These are phyloP conservation scores for Suillus placidus DNA, from an alignment of 768 basidiomycete species.

Conservation along the genomic window DNA sequence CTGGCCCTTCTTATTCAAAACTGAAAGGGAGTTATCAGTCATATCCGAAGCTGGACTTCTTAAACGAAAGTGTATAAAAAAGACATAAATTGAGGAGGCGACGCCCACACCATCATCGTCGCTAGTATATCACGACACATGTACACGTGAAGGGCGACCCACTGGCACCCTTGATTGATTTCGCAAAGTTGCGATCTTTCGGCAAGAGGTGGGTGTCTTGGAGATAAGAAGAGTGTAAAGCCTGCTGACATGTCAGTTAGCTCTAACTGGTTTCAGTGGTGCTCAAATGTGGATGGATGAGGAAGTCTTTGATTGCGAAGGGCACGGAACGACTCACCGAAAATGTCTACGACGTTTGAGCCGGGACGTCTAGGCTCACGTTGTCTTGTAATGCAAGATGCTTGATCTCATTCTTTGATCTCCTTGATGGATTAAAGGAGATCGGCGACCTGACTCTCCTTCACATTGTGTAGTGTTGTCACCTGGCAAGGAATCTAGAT, in stretches of 20 bases:
- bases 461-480: not conserved
- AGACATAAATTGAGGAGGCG: slow-evolving; percentile 27
- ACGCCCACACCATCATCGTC: slow-evolving; percentile 30
- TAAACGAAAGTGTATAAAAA: slow-evolving; percentile 29
- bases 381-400: slow-evolving; percentile 24
- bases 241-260: slow-evolving; percentile 16
- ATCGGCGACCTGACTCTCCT: slow-evolving; percentile 22
- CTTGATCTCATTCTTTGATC: slow-evolving; percentile 21
- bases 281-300: slow-evolving; percentile 11
- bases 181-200: slow-evolving; percentile 21
- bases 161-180: slow-evolving; percentile 31
- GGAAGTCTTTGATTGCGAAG: slow-evolving; percentile 22
- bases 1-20: slow-evolving; percentile 35
- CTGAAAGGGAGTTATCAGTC: slow-evolving; percentile 20
- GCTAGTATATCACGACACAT: slow-evolving; percentile 36
- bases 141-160: slow-evolving; percentile 33
- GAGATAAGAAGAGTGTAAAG: slow-evolving; percentile 26
- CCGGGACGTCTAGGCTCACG: slow-evolving; percentile 8
- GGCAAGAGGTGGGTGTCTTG: slow-evolving; percentile 19
- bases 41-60: slow-evolving; percentile 23
- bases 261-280: slow-evolving; percentile 24
- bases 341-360: slow-evolving; percentile 2
- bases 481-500: slow-evolving; percentile 6
- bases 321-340: slow-evolving; percentile 6
- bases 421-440: slow-evolving; percentile 20